Conservation (phyloP, 495 filamentous ascomycete species). For the Ascobolus immersus region DNA sequence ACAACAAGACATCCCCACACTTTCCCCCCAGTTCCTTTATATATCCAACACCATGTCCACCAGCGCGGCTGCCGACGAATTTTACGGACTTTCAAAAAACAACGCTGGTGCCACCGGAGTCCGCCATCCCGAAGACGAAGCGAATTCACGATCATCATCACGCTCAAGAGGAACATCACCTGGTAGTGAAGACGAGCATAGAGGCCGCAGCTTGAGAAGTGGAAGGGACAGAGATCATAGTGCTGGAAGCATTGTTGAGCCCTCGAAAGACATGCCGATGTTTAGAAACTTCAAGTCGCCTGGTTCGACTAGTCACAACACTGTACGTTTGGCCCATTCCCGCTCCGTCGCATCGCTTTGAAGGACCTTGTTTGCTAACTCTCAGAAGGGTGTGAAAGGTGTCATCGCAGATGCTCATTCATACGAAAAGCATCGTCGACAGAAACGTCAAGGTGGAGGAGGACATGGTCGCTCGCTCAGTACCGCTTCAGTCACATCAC, state of each 20-base stretch:
- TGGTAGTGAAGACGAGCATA: constrained; percentile 16
- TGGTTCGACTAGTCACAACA: constrained; percentile 13
- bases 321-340: constrained; percentile 18
- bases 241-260: constrained; percentile 9
- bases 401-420: constrained; percentile 88
- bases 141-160: constrained; percentile 7
- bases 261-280: constrained; percentile 11
- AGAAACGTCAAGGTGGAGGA: constrained; percentile 27
- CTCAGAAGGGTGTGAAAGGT: constrained; percentile 76
- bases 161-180: constrained; percentile 22
- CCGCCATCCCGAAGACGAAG: constrained; percentile 14
- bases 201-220: constrained; percentile 16
- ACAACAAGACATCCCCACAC: too few species aligned
- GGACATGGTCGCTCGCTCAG: constrained; percentile 8
- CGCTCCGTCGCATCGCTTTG: constrained; percentile 30
- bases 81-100: background rate
- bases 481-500: constrained; percentile 14
- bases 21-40: too few species aligned
- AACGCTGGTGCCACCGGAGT: background rate
- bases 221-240: constrained; percentile 11
- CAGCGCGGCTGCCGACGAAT: too few species aligned
- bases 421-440: constrained; percentile 59
- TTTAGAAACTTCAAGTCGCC: constrained; percentile 9
- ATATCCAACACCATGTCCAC: too few species aligned
- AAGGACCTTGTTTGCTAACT: constrained; percentile 43